Evolutionary conservation across 2,329 filamentous ascomycete genomes (phyloP).

Genomic region (Magnaporthiopsis poae): DNA sequence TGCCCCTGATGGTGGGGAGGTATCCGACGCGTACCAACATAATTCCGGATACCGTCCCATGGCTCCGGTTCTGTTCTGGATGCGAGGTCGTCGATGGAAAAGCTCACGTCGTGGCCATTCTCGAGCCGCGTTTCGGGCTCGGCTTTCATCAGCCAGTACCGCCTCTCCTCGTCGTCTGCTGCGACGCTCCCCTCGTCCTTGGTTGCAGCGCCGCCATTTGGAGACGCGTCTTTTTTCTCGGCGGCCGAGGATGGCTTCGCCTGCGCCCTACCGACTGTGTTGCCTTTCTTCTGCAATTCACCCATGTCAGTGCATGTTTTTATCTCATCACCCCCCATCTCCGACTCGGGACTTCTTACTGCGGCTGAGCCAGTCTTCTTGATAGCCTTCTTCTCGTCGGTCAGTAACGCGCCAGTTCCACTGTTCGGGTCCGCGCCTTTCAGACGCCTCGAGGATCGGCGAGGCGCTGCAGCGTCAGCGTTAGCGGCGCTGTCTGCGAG

Average conservation of each 20-base stretch:
- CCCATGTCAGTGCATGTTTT: background rate
- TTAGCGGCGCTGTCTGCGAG: background rate
- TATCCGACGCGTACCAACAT: background rate
- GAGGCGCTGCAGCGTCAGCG: background rate
- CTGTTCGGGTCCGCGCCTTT: constrained; percentile 1
- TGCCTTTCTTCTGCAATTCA: background rate
- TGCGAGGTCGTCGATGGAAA: constrained; percentile 84
- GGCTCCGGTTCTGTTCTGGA: constrained; percentile 67
- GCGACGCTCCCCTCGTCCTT: background rate
- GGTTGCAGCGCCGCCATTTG: background rate
- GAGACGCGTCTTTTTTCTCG: background rate
- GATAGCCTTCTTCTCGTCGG: background rate
- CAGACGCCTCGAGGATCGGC: background rate
- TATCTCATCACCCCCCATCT: too few relatives aligned
- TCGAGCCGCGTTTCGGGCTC: constrained; percentile 81
- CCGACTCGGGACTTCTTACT: background rate
- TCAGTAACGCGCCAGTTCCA: background rate
- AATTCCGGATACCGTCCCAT: constrained; percentile 62
- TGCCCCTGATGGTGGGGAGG: background rate
- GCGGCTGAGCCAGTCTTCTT: background rate
- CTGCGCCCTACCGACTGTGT: too few relatives aligned
- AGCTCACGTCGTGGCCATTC: constrained; percentile 79
- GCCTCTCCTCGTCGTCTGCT: constrained; percentile 13
- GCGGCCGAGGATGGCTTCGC: background rate
- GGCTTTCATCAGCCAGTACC: constrained; percentile 76